phyloP scores from a whole-genome alignment of 2,329 filamentous ascomycete species.

The Aaosphaeria arxii region DNA sequence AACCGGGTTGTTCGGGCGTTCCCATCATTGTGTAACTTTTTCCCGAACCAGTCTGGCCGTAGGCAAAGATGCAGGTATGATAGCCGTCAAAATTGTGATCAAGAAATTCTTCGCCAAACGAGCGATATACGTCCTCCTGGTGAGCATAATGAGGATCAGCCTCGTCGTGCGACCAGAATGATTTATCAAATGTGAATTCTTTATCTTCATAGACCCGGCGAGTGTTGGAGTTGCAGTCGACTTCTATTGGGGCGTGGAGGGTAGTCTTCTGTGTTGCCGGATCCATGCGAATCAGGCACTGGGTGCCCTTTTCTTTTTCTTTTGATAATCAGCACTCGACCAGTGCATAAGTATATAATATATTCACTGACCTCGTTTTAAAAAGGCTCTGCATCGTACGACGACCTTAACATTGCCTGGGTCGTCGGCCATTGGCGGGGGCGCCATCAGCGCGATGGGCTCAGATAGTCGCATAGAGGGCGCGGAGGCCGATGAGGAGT shows the following conservation, averaged over 20 bases:
- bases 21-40: constrained; percentile 99
- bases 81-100: constrained; percentile 99
- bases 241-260: constrained; percentile 66
- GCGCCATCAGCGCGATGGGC: constrained; percentile 27
- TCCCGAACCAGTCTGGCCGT: constrained; percentile 94
- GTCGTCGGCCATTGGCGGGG: constrained; percentile 36
- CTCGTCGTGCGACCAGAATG: constrained; percentile 91
- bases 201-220: constrained; percentile 83
- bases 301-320: constrained; percentile 79
- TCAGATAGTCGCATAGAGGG: constrained; percentile 44
- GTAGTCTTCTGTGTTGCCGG: constrained; percentile 81
- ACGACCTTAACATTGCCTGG: constrained; percentile 51
- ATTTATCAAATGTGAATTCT: constrained; percentile 93
- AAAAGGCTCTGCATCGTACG: constrained; percentile 47
- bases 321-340: constrained; percentile 17
- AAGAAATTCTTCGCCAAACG: constrained; percentile 90
- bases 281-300: constrained; percentile 91
- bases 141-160: constrained; percentile 81
- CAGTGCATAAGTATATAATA: background rate
- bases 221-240: constrained; percentile 54
- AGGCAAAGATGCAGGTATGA: constrained; percentile 98
- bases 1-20: constrained; percentile 73
- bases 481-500: constrained; percentile 40
- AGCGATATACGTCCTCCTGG: constrained; percentile 92
- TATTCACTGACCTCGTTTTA: constrained; percentile 40